A percentile compares a stretch with the other conserved stretches of the same genome.
Conservation (phyloP, 352 stramenopile genomes). For the Globisporangium takayamanum region DNA sequence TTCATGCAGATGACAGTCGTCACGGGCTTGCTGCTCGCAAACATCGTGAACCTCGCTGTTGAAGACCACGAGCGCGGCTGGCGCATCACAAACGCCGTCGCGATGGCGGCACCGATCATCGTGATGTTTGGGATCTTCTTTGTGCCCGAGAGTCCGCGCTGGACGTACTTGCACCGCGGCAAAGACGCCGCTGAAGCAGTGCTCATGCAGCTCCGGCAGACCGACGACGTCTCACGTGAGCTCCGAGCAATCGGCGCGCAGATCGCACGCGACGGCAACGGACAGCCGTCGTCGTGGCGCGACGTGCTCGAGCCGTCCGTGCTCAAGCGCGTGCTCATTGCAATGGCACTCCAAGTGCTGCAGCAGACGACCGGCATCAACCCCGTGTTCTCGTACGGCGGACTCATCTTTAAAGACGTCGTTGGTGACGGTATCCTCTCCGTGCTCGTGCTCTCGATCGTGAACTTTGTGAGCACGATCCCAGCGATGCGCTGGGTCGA, state of each 20-base stretch:
- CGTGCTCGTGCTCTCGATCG: conserved; percentile 8
- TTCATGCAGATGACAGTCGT: conserved; percentile 43
- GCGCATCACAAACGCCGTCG: conserved; percentile 25
- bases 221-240: too few relatives aligned
- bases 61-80: conserved; percentile 17
- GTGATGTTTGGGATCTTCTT: conserved; percentile 33
- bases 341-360: conserved; percentile 28
- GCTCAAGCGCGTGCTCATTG: conserved; percentile 24
- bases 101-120: conserved; percentile 21
- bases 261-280: too few relatives aligned
- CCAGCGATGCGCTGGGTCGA: conserved; percentile 36
- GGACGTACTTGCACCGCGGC: conserved; percentile 34
- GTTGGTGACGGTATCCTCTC: conserved; percentile 25
- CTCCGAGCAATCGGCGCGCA: too few relatives aligned
- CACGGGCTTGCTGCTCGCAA: conserved; percentile 33
- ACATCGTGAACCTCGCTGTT: conserved; percentile 28
- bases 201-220: too few relatives aligned
- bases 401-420: conserved; percentile 32
- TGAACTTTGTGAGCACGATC: conserved; percentile 33
- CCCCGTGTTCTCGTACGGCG: conserved; percentile 28
- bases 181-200: conserved; percentile 21
- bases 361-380: conserved; percentile 43
- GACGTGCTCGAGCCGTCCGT: conserved; percentile 25
- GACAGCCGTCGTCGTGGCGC: too few relatives aligned
- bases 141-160: conserved; percentile 38